These are phyloP conservation scores for Aspergillus hancockii DNA, from an alignment of 495 filamentous ascomycete species.

Conservation along the genomic window DNA sequence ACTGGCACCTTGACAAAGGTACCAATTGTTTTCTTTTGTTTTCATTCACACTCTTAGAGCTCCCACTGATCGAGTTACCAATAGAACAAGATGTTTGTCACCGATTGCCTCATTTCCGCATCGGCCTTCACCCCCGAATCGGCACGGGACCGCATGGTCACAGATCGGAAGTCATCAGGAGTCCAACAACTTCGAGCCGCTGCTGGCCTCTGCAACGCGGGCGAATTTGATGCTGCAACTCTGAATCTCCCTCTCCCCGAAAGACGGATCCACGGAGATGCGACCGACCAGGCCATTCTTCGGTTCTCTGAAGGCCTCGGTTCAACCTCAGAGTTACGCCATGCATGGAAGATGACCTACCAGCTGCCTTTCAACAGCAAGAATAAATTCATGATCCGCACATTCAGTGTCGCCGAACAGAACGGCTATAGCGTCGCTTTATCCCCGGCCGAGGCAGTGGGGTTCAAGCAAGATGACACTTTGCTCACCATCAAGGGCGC, in stretches of 20 bases:
- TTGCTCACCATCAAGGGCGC: slow-evolving; percentile 64
- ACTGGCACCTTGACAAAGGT: slow-evolving; percentile 67
- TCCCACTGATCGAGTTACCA: too few relatives aligned
- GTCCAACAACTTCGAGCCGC: slow-evolving; percentile 52
- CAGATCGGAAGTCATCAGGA: slow-evolving; percentile 15
- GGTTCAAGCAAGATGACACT: slow-evolving; percentile 6
- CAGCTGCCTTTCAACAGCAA: slow-evolving; percentile 71
- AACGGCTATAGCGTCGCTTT: slow-evolving; percentile 5
- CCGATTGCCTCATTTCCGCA: slow-evolving; percentile 42
- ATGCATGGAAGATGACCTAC: slow-evolving; percentile 56
- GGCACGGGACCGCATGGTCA: slow-evolving; percentile 39
- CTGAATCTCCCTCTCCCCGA: slow-evolving; percentile 48
- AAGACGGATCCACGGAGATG: slow-evolving; percentile 64
- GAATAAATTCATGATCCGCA: slow-evolving; percentile 70
- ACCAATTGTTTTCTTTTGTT: slow-evolving; percentile 7
- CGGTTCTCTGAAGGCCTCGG: slow-evolving; percentile 60
- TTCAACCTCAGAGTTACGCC: slow-evolving; percentile 40
- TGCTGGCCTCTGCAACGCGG: slow-evolving; percentile 65
- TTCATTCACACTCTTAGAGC: neutral
- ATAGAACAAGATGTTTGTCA: slow-evolving; percentile 62
- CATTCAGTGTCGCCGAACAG: slow-evolving; percentile 4
- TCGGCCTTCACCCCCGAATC: slow-evolving; percentile 32
- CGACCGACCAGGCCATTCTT: slow-evolving; percentile 69
- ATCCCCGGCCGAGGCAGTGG: slow-evolving; percentile 24
- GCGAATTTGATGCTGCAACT: slow-evolving; percentile 62